A percentile compares a stretch with the other conserved stretches of the same genome.
These are phyloP conservation scores for Saccharum hybrid DNA, from an alignment of 202 grass and related monocot genomes.

Conservation along the genomic window DNA sequence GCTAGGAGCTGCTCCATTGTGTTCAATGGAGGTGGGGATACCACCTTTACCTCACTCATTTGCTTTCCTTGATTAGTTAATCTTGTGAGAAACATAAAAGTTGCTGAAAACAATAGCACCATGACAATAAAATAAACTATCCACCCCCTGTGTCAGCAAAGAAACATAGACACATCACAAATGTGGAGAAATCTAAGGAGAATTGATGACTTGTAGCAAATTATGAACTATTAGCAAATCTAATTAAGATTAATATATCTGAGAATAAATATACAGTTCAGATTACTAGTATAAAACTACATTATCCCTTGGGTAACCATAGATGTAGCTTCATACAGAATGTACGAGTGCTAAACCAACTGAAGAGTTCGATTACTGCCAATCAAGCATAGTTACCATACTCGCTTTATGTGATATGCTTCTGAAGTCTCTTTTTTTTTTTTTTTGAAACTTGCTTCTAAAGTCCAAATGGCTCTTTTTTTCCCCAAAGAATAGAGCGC, in stretches of 20 bases:
- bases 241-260: conserved; percentile 27
- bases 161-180: conserved; percentile 40
- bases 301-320: neutral
- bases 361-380: neutral
- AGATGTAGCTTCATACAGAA: neutral
- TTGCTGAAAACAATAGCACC: conserved; percentile 74
- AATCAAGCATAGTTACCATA: neutral
- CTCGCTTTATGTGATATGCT: neutral
- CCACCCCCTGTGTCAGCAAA: conserved; percentile 70
- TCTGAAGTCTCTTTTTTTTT: neutral
- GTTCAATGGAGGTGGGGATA: conserved; percentile 83
- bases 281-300: conserved; percentile 34
- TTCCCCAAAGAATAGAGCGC: neutral
- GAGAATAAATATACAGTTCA: conserved; percentile 11
- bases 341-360: conserved; percentile 4
- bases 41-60: conserved; percentile 77
- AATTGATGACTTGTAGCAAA: conserved; percentile 25
- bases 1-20: conserved; percentile 97
- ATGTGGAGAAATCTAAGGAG: conserved; percentile 11
- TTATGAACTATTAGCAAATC: conserved; percentile 32
- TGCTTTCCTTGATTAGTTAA: conserved; percentile 77
- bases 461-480: neutral
- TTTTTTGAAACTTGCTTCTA: neutral
- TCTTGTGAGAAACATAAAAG: conserved; percentile 83
- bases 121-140: conserved; percentile 64